Evolutionary conservation across 371 early-diverging fungal genomes (phyloP).

Genomic region (Gilbertella persicaria): DNA sequence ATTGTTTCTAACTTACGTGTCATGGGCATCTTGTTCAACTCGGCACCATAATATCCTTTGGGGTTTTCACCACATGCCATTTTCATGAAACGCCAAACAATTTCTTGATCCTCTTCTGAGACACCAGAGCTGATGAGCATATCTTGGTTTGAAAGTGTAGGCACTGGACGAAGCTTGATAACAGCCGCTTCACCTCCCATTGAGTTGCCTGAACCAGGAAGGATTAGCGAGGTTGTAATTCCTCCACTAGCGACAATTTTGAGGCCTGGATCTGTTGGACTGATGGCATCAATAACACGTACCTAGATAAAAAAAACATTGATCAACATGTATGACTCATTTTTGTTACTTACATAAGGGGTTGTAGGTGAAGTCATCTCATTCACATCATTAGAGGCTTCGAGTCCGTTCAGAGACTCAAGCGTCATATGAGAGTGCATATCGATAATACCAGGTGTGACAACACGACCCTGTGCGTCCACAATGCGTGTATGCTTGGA

Average conservation of each 20-base stretch:
- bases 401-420: conserved; percentile 59
- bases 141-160: conserved; percentile 63
- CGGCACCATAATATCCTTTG: conserved; percentile 53
- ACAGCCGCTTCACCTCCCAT: conserved; percentile 85
- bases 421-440: conserved; percentile 78
- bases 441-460: conserved; percentile 85
- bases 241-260: conserved; percentile 77
- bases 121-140: conserved; percentile 67
- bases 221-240: conserved; percentile 73
- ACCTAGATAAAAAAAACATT: conserved; percentile 29
- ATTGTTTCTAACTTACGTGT: conserved; percentile 35
- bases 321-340: background rate
- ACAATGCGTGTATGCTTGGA: conserved; percentile 45
- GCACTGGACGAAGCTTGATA: conserved; percentile 63
- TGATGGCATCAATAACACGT: conserved; percentile 64
- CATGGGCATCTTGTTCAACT: conserved; percentile 32
- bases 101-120: conserved; percentile 45
- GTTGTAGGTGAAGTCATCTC: conserved; percentile 69
- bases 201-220: conserved; percentile 79
- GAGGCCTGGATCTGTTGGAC: conserved; percentile 69
- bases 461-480: conserved; percentile 67
- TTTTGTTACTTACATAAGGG: conserved; percentile 50
- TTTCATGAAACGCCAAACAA: conserved; percentile 79
- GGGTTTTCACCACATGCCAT: conserved; percentile 90
- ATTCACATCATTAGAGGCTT: conserved; percentile 63